phyloP scores from a whole-genome alignment of 495 filamentous ascomycete species.

The Lepraria neglecta region DNA sequence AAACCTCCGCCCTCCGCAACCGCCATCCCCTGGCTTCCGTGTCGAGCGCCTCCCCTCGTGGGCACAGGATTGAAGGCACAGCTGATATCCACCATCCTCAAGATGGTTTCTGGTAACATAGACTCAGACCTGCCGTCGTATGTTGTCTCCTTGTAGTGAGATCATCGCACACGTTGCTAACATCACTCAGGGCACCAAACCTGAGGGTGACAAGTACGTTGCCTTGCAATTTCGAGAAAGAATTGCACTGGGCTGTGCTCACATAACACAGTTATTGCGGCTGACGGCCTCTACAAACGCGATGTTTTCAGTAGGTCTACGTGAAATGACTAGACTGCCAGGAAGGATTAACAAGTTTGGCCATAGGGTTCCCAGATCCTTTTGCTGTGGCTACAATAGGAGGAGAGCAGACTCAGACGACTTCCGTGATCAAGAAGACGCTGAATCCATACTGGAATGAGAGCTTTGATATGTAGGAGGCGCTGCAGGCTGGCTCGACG shows the following conservation, averaged over 20 bases:
- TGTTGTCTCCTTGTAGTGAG: constrained; percentile 29
- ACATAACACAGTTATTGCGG: constrained; percentile 73
- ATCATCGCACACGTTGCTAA: constrained; percentile 32
- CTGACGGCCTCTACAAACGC: constrained; percentile 95
- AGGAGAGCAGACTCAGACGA: constrained; percentile 95
- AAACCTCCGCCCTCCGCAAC: constrained; percentile 8
- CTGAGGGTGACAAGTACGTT: constrained; percentile 59
- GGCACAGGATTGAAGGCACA: constrained; percentile 11
- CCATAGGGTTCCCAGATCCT: constrained; percentile 86
- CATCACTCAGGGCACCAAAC: constrained; percentile 47
- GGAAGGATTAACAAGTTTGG: constrained; percentile 10
- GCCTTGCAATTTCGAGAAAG: not conserved
- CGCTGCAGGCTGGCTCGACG: constrained; percentile 13
- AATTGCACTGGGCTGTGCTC: not conserved
- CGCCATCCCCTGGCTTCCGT: constrained; percentile 2
- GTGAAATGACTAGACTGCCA: not conserved
- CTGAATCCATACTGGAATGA: constrained; percentile 99
- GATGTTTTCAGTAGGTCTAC: constrained; percentile 90
- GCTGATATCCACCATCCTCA: constrained; percentile 38
- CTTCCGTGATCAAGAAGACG: constrained; percentile 90
- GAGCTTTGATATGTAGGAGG: constrained; percentile 84
- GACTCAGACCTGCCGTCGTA: constrained; percentile 57
- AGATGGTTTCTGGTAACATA: constrained; percentile 45
- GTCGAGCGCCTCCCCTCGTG: not conserved
- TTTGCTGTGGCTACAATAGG: constrained; percentile 95